Conservation (phyloP, 441 rosid species). For the Euphorbia celastroides region DNA sequence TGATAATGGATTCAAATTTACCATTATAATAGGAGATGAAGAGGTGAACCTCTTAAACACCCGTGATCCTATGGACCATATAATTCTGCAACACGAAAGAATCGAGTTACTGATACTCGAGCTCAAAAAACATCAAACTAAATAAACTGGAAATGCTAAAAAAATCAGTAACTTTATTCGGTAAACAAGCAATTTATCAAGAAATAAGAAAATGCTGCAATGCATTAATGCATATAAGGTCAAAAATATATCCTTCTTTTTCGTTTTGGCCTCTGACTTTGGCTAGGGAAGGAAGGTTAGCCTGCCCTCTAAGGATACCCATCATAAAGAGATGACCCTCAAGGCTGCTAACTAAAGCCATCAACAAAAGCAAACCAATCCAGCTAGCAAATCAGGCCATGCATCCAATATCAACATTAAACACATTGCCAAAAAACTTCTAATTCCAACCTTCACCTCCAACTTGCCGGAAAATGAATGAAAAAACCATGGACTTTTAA, state of each 20-base stretch:
- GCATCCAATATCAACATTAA: too few species aligned
- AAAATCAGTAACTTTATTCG: neutral
- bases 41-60: constrained; percentile 80
- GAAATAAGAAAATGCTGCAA: neutral
- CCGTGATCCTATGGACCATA: constrained; percentile 77
- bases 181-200: neutral
- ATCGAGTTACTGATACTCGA: neutral
- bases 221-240: neutral
- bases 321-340: neutral
- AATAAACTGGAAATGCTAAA: neutral
- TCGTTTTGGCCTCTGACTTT: too few species aligned
- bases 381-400: neutral
- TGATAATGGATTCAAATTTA: constrained; percentile 14
- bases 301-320: neutral
- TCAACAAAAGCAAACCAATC: neutral
- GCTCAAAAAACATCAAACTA: neutral
- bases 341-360: neutral
- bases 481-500: neutral
- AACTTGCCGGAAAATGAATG: neutral
- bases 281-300: too few species aligned
- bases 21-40: constrained; percentile 68
- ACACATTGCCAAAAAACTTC: neutral
- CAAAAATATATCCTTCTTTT: neutral
- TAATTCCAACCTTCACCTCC: neutral
- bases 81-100: constrained; percentile 42